These are phyloP conservation scores for carrot (Daucus carota) DNA, from an alignment of 129 eudicot genomes.

Conservation along the genomic window DNA sequence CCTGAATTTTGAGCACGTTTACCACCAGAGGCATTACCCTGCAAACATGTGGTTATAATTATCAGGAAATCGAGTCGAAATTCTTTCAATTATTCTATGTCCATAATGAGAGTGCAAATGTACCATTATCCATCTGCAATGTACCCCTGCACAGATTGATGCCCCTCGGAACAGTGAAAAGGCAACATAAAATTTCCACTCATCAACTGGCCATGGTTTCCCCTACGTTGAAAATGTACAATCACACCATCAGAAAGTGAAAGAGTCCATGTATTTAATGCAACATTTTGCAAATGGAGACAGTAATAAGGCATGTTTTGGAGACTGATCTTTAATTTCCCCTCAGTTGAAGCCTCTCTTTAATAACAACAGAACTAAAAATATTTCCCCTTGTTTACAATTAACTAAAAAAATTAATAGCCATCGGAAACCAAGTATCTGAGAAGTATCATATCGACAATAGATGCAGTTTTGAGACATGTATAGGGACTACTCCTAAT, in stretches of 20 bases:
- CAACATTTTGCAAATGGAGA: not conserved
- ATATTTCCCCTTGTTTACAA: too few species aligned
- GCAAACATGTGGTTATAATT: not conserved
- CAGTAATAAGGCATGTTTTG: not conserved
- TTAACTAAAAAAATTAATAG: too few species aligned
- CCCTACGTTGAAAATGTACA: slow-evolving; percentile 42
- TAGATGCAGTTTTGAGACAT: not conserved
- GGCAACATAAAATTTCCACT: slow-evolving; percentile 92
- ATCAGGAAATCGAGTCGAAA: not conserved
- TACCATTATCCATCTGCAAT: slow-evolving; percentile 83
- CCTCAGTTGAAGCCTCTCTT: not conserved
- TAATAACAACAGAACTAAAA: not conserved
- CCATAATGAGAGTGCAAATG: slow-evolving; percentile 2
- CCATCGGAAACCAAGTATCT: not conserved
- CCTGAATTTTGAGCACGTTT: slow-evolving; percentile 73
- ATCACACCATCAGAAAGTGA: slow-evolving; percentile 1
- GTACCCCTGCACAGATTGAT: slow-evolving; percentile 90
- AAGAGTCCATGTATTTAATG: not conserved
- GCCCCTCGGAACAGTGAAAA: slow-evolving; percentile 96
- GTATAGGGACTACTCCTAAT: not conserved
- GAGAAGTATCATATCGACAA: not conserved
- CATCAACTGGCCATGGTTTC: slow-evolving; percentile 79
- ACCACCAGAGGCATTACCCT: slow-evolving; percentile 99
- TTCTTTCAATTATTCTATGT: not conserved
- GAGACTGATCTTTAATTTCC: not conserved